Conservation (phyloP, 1,284 basidiomycete genomes). For the Moesziomyces parantarcticus region DNA sequence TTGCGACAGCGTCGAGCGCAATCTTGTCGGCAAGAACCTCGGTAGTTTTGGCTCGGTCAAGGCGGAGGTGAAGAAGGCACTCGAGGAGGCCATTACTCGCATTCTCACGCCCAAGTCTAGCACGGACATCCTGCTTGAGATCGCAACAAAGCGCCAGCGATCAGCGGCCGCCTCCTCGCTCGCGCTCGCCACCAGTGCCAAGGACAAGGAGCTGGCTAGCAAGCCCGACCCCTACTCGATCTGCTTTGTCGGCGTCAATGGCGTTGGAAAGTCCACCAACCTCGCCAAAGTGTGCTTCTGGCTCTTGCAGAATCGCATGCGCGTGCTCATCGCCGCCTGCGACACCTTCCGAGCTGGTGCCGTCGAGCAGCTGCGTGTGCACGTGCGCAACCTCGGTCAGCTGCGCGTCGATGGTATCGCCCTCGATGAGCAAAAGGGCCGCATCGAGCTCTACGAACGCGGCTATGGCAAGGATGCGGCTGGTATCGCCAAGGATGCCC, state of each 20-base stretch:
- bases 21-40: constrained; percentile 80
- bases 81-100: constrained; percentile 87
- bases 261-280: constrained; percentile 98
- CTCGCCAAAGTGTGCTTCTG: constrained; percentile 98
- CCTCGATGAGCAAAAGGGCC: constrained; percentile 73
- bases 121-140: constrained; percentile 86
- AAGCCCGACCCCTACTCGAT: constrained; percentile 86
- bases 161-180: constrained; percentile 46
- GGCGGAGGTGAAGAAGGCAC: constrained; percentile 82
- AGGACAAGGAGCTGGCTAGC: constrained; percentile 68
- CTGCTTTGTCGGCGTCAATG: constrained; percentile 99
- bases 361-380: constrained; percentile 95
- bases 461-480: constrained; percentile 99
- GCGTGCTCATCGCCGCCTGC: constrained; percentile 96
- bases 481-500: constrained; percentile 94
- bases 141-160: constrained; percentile 70
- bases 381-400: constrained; percentile 92
- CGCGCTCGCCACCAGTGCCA: constrained; percentile 65
- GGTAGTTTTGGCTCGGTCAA: constrained; percentile 73
- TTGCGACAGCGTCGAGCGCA: constrained; percentile 89
- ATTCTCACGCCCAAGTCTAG: constrained; percentile 96
- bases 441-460: constrained; percentile 91
- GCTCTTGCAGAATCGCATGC: constrained; percentile 92
- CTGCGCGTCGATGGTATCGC: constrained; percentile 70
- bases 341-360: constrained; percentile 98